Percentiles rank a stretch among this genome's conserved stretches.
Conservation (phyloP, 2,329 filamentous ascomycete genomes). For the Pseudogymnoascus sp. region DNA sequence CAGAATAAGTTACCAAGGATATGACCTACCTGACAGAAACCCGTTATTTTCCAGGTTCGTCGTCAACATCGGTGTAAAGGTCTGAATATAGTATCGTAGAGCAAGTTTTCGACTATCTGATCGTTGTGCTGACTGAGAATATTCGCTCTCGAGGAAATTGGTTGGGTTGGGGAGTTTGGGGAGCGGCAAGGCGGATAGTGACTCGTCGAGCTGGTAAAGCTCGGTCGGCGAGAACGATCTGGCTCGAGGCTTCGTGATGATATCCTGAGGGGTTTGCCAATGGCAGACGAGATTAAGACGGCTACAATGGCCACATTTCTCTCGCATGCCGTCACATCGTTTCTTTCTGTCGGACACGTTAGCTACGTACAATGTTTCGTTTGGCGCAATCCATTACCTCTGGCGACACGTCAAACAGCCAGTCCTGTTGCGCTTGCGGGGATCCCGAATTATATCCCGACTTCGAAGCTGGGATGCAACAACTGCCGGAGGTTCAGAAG, state of each 20-base stretch:
- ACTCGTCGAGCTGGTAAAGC: background rate
- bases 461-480: background rate
- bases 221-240: background rate
- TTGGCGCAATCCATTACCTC: background rate
- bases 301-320: constrained; percentile 6
- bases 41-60: constrained; percentile 12
- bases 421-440: background rate
- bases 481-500: background rate
- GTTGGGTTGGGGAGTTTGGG: background rate
- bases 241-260: background rate
- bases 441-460: background rate
- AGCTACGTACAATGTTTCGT: background rate
- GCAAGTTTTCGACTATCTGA: background rate
- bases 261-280: background rate
- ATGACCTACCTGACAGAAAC: constrained; percentile 12
- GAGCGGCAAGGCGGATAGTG: background rate
- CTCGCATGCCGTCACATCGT: constrained; percentile 5
- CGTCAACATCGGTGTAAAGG: constrained; percentile 9
- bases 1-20: background rate
- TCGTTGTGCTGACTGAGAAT: background rate
- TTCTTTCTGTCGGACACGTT: constrained; percentile 11
- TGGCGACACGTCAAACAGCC: background rate
- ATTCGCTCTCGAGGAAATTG: background rate
- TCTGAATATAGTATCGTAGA: constrained; percentile 12
- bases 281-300: constrained; percentile 10